phyloP scores from a whole-genome alignment of 1,284 basidiomycete species.

The Spongiforma sp. region DNA sequence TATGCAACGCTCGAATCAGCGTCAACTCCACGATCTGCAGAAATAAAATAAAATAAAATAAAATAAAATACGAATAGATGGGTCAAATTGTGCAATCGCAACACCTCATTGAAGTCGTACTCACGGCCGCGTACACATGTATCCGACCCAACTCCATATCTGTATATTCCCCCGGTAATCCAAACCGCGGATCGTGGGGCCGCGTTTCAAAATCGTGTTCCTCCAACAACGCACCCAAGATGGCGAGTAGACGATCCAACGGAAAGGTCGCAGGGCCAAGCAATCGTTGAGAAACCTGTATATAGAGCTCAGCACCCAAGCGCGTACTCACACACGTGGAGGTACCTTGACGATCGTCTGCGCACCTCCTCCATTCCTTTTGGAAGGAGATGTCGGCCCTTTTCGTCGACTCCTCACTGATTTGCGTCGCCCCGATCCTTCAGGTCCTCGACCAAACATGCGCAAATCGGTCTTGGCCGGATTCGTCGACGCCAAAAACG shows the following conservation, averaged over 20 bases:
- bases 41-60: too few relatives aligned
- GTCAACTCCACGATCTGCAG: constrained; percentile 73
- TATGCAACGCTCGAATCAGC: constrained; percentile 66
- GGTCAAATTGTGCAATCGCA: too few relatives aligned
- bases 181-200: constrained; percentile 51
- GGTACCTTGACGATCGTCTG: constrained; percentile 54
- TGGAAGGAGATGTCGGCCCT: constrained; percentile 44
- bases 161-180: constrained; percentile 62
- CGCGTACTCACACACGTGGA: too few relatives aligned
- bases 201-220: constrained; percentile 75
- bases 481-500: constrained; percentile 88
- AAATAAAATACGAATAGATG: too few relatives aligned
- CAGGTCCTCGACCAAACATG: constrained; percentile 77
- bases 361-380: constrained; percentile 40
- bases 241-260: constrained; percentile 83
- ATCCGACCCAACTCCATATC: constrained; percentile 71
- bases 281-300: constrained; percentile 80
- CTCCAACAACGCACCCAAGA: constrained; percentile 82
- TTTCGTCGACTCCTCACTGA: constrained; percentile 54
- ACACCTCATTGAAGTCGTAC: too few relatives aligned
- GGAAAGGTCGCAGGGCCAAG: constrained; percentile 84
- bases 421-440: constrained; percentile 77
- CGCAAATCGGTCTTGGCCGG: constrained; percentile 81
- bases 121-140: constrained; percentile 61
- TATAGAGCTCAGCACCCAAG: too few relatives aligned